These are phyloP conservation scores for Gardenia jasminoides DNA, from an alignment of 257 asterid genomes.

Conservation along the genomic window DNA sequence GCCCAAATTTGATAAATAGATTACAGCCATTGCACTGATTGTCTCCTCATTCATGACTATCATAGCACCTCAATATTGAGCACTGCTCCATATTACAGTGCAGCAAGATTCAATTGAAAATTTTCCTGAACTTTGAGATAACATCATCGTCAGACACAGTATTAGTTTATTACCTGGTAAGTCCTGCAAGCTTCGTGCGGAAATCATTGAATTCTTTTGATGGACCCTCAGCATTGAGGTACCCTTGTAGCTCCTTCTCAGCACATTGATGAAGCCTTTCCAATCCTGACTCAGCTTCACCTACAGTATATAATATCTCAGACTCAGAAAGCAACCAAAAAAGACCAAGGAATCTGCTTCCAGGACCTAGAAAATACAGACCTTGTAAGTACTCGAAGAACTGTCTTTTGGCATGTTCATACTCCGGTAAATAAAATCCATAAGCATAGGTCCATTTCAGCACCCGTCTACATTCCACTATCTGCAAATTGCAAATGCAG, in stretches of 20 bases:
- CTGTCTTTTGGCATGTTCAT: slow-evolving; percentile 72
- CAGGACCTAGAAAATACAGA: slow-evolving; percentile 21
- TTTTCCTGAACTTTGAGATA: neutral
- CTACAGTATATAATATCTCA: slow-evolving; percentile 36
- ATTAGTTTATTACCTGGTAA: slow-evolving; percentile 61
- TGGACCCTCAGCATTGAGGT: slow-evolving; percentile 71
- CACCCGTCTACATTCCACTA: slow-evolving; percentile 95
- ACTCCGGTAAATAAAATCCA: slow-evolving; percentile 84
- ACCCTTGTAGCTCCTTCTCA: slow-evolving; percentile 81
- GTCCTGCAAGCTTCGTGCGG: slow-evolving; percentile 90
- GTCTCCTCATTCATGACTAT: neutral
- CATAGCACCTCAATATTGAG: neutral
- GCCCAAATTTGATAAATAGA: neutral
- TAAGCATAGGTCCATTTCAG: slow-evolving; percentile 94
- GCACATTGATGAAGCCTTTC: slow-evolving; percentile 98
- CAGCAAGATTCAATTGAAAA: too few relatives aligned
- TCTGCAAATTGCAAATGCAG: slow-evolving; percentile 39
- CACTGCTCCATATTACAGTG: neutral
- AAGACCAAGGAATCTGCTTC: slow-evolving; percentile 11
- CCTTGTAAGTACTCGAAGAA: slow-evolving; percentile 96
- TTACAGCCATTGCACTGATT: neutral
- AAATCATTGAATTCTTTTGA: slow-evolving; percentile 78
- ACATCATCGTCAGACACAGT: neutral
- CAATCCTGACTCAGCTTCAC: slow-evolving; percentile 97
- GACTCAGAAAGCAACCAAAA: slow-evolving; percentile 15